Evolutionary conservation across 148 eudicot genomes (phyloP).

Genomic region (Nepenthes gracilis): DNA sequence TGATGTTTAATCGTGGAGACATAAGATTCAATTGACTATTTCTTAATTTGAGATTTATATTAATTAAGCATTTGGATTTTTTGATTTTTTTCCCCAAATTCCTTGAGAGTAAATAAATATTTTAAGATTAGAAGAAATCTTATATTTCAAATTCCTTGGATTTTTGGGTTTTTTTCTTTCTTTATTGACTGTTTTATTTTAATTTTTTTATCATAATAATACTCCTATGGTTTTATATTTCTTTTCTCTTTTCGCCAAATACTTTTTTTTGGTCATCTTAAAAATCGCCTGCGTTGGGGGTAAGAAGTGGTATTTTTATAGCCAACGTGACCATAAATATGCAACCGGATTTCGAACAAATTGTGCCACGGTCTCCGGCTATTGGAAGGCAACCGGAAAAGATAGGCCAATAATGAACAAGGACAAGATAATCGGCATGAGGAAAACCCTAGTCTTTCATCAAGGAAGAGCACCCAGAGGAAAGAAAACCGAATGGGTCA

Average conservation of each 20-base stretch:
- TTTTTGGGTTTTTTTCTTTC: no score
- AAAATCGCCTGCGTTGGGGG: conserved; percentile 78
- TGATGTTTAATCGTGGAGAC: no score
- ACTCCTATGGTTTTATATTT: background rate
- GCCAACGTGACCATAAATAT: conserved; percentile 74
- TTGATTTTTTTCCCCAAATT: no score
- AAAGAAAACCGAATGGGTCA: conserved; percentile 77
- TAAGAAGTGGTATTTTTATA: conserved; percentile 89
- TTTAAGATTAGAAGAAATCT: no score
- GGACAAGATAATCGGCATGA: conserved; percentile 68
- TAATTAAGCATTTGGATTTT: no score
- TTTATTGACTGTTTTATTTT: no score
- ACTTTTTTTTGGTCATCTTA: conserved; percentile 1
- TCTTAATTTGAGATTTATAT: no score
- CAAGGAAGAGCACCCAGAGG: conserved; percentile 94
- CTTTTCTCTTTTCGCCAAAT: background rate
- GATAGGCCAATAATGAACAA: conserved; percentile 40
- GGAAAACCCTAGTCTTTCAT: conserved; percentile 84
- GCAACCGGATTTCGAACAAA: conserved; percentile 85
- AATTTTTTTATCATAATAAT: no score
- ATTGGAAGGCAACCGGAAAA: conserved; percentile 98
- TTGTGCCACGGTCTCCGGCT: conserved; percentile 77
- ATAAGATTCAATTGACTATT: no score
- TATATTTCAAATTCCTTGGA: no score
- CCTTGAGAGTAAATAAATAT: no score